phyloP scores from a whole-genome alignment of 1,139 yeast species.

The Kodamaea suecica region DNA sequence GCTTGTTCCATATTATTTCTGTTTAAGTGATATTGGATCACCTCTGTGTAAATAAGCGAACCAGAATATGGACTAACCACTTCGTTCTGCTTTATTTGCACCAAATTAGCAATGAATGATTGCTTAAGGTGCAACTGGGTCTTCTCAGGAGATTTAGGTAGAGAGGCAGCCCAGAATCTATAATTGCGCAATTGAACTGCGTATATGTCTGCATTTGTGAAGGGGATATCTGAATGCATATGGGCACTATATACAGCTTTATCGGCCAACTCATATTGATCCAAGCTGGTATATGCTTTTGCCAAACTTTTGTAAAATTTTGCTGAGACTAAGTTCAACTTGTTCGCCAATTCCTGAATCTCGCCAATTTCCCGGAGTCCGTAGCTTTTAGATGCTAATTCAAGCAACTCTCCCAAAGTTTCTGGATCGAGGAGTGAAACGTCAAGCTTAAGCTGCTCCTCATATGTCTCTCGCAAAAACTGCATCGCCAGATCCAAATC shows the following conservation, averaged over 20 bases:
- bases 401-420: slow-evolving; percentile 17
- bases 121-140: slow-evolving; percentile 7
- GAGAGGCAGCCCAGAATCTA: slow-evolving; percentile 25
- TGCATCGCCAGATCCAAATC: slow-evolving; percentile 38
- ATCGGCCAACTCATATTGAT: slow-evolving; percentile 35
- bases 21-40: slow-evolving; percentile 22
- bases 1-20: slow-evolving; percentile 19
- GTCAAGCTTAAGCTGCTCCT: slow-evolving; percentile 16
- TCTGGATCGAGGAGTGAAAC: slow-evolving; percentile 19
- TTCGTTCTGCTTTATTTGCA: slow-evolving; percentile 6
- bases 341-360: slow-evolving; percentile 20
- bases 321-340: slow-evolving; percentile 15
- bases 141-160: slow-evolving; percentile 8
- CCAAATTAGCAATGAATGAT: slow-evolving; percentile 12
- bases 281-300: slow-evolving; percentile 28
- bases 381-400: slow-evolving; percentile 23
- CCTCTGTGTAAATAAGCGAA: slow-evolving; percentile 23
- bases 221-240: slow-evolving; percentile 26
- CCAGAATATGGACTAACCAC: slow-evolving; percentile 8
- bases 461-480: slow-evolving; percentile 36
- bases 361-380: slow-evolving; percentile 24
- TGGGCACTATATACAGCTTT: slow-evolving; percentile 30
- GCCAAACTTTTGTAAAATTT: slow-evolving; percentile 19
- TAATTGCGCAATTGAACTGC: slow-evolving; percentile 32
- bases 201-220: slow-evolving; percentile 27